Evolutionary conservation across 495 filamentous ascomycete genomes (phyloP), one percentile per base, ranked within the genome.

Genomic region (Bombardia bombarda): DNA sequence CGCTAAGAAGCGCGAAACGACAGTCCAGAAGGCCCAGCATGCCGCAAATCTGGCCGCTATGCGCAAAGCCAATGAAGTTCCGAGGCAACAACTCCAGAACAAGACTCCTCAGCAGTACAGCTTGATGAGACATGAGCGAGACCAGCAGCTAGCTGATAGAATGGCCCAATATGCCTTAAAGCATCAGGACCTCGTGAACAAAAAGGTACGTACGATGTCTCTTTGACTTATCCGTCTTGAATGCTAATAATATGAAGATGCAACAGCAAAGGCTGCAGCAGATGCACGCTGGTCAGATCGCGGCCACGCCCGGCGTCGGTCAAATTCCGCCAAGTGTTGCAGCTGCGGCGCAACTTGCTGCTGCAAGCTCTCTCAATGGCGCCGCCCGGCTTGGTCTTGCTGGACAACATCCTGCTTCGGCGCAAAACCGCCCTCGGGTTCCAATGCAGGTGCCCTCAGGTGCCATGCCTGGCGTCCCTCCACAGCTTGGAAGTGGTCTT

Each of bases 61-160:
- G 54, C 72, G 84, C 31, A 90, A 90, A 56, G 74, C 72, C 31
- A 83, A 81, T 40, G 84, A 90, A 51, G 63, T 70, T 4, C 73
- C 75, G 35, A 79, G 82, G 45, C 81, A 80, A 28, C 60, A 62
- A 26, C 59, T 57, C 1, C 61, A 54, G 16, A 60, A 49, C 9
- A 73, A 85, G 38, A 90, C 90, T 0, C 90, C 92, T 0, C 79
- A 86, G 50, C 86, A 94, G 39, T 90, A 95, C 54, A 95, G 88
- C 55, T 75, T 86, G 22, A 71, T 95, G 53, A 88, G 90, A 58
- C 79, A 82, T 58, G 89, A 96, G 43, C 78, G 83, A 24, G 90
- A 96, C 43, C 62, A 85, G 51, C 85, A 86, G 46, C 60, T 86
- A 33, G 75, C 77, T 32, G 87, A 94, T 64, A 77, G 79, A 51